Conservation (phyloP, 2,329 filamentous ascomycete species). For the Pseudocercospora macadamiae region DNA sequence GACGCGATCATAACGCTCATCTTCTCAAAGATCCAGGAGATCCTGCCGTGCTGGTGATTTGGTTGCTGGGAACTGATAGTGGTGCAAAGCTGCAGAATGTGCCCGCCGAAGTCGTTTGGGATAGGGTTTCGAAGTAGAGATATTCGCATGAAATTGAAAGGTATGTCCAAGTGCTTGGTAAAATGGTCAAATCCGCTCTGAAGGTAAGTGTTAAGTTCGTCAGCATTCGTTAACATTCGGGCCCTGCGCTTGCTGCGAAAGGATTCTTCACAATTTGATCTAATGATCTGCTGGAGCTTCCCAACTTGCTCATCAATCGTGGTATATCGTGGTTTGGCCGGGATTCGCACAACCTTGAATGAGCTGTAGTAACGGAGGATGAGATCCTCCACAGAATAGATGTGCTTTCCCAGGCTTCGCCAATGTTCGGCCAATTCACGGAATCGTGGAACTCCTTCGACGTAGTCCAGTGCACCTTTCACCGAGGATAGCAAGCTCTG, state of each 20-base stretch:
- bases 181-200: constrained; percentile 57
- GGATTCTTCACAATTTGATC: constrained; percentile 45
- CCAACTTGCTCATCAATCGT: constrained; percentile 55
- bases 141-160: constrained; percentile 57
- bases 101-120: constrained; percentile 52
- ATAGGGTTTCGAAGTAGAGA: constrained; percentile 50
- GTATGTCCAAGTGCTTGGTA: constrained; percentile 45
- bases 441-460: constrained; percentile 39
- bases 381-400: constrained; percentile 51
- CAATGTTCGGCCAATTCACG: constrained; percentile 48
- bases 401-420: constrained; percentile 45
- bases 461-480: constrained; percentile 34
- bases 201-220: constrained; percentile 53
- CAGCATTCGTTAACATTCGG: constrained; percentile 53
- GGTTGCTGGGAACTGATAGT: constrained; percentile 42
- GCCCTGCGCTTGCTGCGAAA: constrained; percentile 47
- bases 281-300: constrained; percentile 51
- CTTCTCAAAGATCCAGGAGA: constrained; percentile 47
- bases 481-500: constrained; percentile 39
- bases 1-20: constrained; percentile 55
- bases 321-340: constrained; percentile 48
- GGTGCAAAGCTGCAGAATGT: constrained; percentile 54
- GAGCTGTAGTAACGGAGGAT: constrained; percentile 56
- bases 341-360: constrained; percentile 52
- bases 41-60: constrained; percentile 34